Evolutionary conservation across 2,329 filamentous ascomycete genomes (phyloP).

Genomic region (Ambrosiella cleistominuta): DNA sequence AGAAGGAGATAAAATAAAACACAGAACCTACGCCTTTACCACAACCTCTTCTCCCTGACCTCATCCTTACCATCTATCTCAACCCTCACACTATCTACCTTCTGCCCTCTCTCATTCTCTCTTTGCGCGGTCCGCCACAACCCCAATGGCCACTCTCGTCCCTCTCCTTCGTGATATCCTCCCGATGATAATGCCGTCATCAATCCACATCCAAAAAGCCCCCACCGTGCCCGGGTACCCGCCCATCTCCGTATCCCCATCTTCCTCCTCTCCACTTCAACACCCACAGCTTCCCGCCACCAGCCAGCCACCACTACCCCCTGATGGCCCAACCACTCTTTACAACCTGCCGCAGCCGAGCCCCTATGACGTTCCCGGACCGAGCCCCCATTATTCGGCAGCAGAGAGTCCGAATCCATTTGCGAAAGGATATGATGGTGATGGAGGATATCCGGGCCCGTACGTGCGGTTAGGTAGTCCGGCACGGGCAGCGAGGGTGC

Average conservation of each 20-base stretch:
- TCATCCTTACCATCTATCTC: neutral
- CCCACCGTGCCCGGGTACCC: constrained; percentile 13
- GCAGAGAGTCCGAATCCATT: neutral
- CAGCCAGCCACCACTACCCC: neutral
- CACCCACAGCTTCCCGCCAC: neutral
- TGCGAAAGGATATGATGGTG: neutral
- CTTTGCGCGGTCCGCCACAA: neutral
- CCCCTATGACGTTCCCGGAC: neutral
- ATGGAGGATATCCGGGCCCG: neutral
- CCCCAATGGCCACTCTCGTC: constrained; percentile 32
- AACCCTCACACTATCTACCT: neutral
- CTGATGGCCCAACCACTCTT: neutral
- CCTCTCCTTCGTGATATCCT: constrained; percentile 39
- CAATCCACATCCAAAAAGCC: constrained; percentile 35
- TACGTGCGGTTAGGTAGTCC: neutral
- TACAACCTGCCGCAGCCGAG: neutral
- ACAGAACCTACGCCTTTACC: too few relatives aligned
- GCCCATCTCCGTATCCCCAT: neutral
- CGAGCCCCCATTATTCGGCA: neutral
- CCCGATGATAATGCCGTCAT: constrained; percentile 39
- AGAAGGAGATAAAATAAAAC: too few relatives aligned
- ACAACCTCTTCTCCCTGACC: neutral
- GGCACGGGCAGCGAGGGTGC: neutral
- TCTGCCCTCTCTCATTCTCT: neutral
- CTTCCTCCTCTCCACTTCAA: neutral